Conservation (phyloP, 169 alveolate species). For the Perkinsus olseni region DNA sequence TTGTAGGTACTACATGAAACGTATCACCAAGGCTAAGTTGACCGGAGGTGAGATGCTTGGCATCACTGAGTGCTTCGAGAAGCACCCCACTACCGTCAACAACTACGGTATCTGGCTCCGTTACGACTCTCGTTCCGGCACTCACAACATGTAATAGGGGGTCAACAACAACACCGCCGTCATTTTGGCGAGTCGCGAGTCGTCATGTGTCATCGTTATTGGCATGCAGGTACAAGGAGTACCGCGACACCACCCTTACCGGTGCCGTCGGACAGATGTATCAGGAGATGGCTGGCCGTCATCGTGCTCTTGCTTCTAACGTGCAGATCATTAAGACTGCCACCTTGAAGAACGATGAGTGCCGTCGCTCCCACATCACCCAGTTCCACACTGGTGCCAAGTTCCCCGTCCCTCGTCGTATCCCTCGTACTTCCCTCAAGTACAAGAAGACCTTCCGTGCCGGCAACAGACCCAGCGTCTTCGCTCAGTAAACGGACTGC, state of each 20-base stretch:
- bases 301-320: constrained; percentile 89
- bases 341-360: constrained; percentile 21
- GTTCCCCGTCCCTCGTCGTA: constrained; percentile 7
- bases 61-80: constrained; percentile 57
- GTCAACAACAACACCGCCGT: neutral
- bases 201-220: neutral
- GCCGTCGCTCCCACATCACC: constrained; percentile 33
- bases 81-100: constrained; percentile 77
- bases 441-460: constrained; percentile 17
- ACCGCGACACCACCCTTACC: constrained; percentile 85
- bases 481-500: constrained; percentile 5
- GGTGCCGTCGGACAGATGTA: constrained; percentile 95
- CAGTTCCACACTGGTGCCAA: constrained; percentile 17
- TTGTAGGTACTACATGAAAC: constrained; percentile 69
- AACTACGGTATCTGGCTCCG: constrained; percentile 95
- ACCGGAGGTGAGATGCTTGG: constrained; percentile 88
- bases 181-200: too few species aligned
- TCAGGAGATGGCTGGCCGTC: constrained; percentile 96
- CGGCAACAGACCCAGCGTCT: constrained; percentile 3
- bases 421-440: neutral
- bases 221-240: constrained; percentile 83
- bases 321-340: constrained; percentile 48
- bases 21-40: constrained; percentile 53
- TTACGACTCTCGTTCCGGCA: constrained; percentile 94
- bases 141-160: constrained; percentile 82